These are phyloP conservation scores for Penicillium italicum DNA, from an alignment of 2,329 filamentous ascomycete species.

Conservation along the genomic window DNA sequence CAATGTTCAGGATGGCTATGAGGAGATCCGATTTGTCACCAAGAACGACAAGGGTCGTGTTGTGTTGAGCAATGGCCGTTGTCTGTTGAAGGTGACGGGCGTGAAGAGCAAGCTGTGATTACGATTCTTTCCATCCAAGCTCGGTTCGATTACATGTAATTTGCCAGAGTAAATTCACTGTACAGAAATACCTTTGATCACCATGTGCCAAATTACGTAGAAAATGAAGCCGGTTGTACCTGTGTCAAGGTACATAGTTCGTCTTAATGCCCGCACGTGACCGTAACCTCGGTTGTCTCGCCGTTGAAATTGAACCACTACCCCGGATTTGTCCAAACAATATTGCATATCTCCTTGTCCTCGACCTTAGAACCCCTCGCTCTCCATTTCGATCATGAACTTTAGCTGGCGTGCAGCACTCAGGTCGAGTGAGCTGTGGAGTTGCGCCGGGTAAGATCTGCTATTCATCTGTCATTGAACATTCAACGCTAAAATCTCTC, in stretches of 20 bases:
- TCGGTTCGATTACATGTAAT: background rate
- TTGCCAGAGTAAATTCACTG: background rate
- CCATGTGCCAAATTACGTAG: too few relatives aligned
- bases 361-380: background rate
- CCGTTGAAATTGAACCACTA: background rate
- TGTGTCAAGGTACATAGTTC: background rate
- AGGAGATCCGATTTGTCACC: conserved; percentile 79
- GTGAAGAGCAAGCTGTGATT: conserved; percentile 61
- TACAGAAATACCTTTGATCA: background rate
- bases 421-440: background rate
- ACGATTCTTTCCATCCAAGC: background rate
- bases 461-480: background rate
- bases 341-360: background rate
- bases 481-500: background rate
- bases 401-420: background rate
- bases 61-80: conserved; percentile 81
- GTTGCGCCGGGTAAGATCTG: background rate
- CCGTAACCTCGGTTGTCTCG: conserved; percentile 1
- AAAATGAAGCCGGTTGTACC: background rate
- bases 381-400: background rate
- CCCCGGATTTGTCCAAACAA: background rate
- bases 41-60: conserved; percentile 77
- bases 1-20: conserved; percentile 58
- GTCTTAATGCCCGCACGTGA: conserved; percentile 1
- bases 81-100: conserved; percentile 65